Base-by-base conservation (phyloP, 2,329 filamentous ascomycete genomes). In the Akanthomyces dipterigenus region DNA sequence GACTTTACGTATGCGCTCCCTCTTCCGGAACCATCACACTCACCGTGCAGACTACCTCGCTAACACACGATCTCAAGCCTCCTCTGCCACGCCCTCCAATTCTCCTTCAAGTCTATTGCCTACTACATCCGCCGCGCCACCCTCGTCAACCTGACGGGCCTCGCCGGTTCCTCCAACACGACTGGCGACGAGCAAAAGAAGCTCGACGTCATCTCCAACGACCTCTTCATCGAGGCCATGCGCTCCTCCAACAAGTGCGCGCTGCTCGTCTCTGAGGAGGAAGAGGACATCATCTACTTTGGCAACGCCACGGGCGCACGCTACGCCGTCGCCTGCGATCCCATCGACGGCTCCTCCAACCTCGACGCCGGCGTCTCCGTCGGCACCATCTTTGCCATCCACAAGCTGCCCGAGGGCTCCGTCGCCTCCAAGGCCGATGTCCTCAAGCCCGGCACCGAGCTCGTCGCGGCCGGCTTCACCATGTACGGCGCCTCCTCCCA, bases 131-230 rank as follows among this genome's bases (percentile, higher is more conserved):
- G 93, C 70, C 89, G 95, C 75, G 92, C 93, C 40, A 93, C 91
- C 26, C 82, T 99, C 66, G 93, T 98, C 79, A 96, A 96, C 81
- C 86, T 99, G 64, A 96, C 91, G 57, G 95, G 95, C 64, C 87
- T 99, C 54, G 95, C 95, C 64, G 95, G 95, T 63, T 95, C 93
- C 63, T 91, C 92, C 67, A 99, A 99, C 79, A 91, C 83, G 59
- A 98, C 95, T 3, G 95, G 95, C 66, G 95, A 99, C 76, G 95
- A 98, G 75, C 95, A 99, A 77, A 99, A 99, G 86, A 99, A 99
- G 81, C 90, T 99, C 65, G 95, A 99, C 74, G 93, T 99, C 63
- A 98, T 99, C 73, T 93, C 93, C 75, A 98, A 99, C 75, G 95
- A 99, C 74, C 83, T 99, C 70, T 99, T 99, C 80, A 90, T 99